Base-by-base conservation (phyloP, 1,139 yeast genomes). In the Saccharomycopsis phalli region DNA sequence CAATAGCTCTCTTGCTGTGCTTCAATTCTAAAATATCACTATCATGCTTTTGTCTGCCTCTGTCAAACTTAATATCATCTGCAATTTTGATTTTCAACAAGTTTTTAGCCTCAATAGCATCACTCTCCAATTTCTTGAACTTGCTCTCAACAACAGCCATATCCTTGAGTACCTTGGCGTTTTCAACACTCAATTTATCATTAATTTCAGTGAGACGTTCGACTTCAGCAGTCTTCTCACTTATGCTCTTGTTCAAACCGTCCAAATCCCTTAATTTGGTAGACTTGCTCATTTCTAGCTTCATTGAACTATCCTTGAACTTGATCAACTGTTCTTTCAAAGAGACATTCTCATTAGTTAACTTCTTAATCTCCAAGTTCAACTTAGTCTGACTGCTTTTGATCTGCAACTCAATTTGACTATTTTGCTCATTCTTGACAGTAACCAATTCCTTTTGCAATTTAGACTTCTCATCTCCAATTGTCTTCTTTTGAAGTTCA, bases 191-290 rank as follows among this genome's bases (percentile, higher is more conserved):
- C 35, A 68, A 51, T 27, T 62, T 60, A 11, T 55, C 59, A 51
- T 76, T 78, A 50, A 74, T 82, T 5, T 55, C 57, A 8, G 69
- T 60, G 30, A 77, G 59, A 10, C 66, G 63, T 44, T 66, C 63
- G 36, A 71, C 54, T 37, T 68, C 34, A 7, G 14, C 10, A 32
- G 38, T 44, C 23, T 42, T 42, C 8, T 30, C 16, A 13, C 35
- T 43, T 10, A 44, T 38, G 4, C 37, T 42, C 23, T 23, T 29
- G 25, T 36, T 38, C 27, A 41, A 59, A 57, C 8, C 28, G 21
- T 41, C 40, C 22, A 46, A 33, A 13, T 46, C 48, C 8, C 48
- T 23, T 19, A 40, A 25, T 21, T 43, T 41, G 3, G 41, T 37
- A 13, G 39, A 25, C 37, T 34, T 45, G 3, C 42, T 31, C 11